Conservation (phyloP, 805 yeast species). For the Candida xiaguanensis region DNA sequence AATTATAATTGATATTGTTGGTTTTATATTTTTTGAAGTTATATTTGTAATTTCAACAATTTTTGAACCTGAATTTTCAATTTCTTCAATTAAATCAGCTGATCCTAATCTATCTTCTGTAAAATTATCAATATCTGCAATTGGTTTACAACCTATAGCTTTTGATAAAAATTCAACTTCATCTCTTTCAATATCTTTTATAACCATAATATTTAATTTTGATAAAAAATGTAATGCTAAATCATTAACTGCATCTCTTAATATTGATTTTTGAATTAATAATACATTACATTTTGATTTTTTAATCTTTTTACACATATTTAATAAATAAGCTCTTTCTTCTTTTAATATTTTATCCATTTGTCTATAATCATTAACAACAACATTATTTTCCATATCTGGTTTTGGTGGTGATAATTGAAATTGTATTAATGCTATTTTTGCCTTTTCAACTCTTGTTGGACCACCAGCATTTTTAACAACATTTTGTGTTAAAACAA, state of each 20-base stretch:
- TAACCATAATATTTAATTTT: constrained; percentile 88
- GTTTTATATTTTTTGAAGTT: constrained; percentile 45
- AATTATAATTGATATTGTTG: constrained; percentile 84
- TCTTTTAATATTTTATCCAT: constrained; percentile 98
- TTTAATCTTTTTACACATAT: constrained; percentile 93
- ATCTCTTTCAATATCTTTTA: constrained; percentile 93
- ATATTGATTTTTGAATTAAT: constrained; percentile 85
- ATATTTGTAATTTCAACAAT: constrained; percentile 86
- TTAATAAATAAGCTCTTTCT: constrained; percentile 91
- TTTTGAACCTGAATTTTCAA: constrained; percentile 83
- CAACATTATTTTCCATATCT: constrained; percentile 95
- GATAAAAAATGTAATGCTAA: constrained; percentile 91
- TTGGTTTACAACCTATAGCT: constrained; percentile 90
- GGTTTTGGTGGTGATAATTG: constrained; percentile 97
- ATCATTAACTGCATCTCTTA: constrained; percentile 93
- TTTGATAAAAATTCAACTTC: constrained; percentile 87
- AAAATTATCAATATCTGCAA: constrained; percentile 91
- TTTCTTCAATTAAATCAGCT: constrained; percentile 91
- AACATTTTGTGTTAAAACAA: constrained; percentile 87
- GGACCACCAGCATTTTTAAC: constrained; percentile 94
- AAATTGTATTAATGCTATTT: constrained; percentile 85
- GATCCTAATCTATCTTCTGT: constrained; percentile 88
- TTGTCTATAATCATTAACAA: constrained; percentile 96
- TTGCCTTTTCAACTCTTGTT: constrained; percentile 88
- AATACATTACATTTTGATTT: constrained; percentile 94